Conservation (phyloP, 2,329 filamentous ascomycete species). For the Colletotrichum somersetense region DNA sequence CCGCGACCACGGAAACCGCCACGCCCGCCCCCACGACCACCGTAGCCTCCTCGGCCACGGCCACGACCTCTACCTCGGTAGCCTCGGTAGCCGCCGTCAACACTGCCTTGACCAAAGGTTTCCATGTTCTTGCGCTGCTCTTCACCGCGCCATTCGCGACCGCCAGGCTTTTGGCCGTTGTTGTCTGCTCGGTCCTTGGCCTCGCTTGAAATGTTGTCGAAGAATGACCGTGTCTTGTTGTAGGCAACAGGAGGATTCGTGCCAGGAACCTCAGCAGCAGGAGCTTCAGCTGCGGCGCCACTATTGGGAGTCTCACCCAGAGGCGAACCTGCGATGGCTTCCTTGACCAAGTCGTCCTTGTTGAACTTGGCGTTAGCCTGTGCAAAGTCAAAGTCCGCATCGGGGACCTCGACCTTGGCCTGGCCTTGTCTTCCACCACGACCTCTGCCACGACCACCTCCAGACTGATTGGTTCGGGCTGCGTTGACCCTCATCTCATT, state of each 20-base stretch:
- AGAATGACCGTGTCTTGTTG: constrained; percentile 92
- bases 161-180: constrained; percentile 75
- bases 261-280: constrained; percentile 46
- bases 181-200: constrained; percentile 88
- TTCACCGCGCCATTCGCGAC: constrained; percentile 89
- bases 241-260: constrained; percentile 68
- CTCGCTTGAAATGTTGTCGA: constrained; percentile 98
- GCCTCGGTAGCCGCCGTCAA: constrained; percentile 82
- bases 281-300: constrained; percentile 52
- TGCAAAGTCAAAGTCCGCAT: constrained; percentile 93
- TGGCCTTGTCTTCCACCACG: constrained; percentile 59
- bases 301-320: constrained; percentile 62
- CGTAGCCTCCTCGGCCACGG: constrained; percentile 68
- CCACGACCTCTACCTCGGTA: constrained; percentile 86
- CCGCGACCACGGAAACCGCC: constrained; percentile 51
- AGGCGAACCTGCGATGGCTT: constrained; percentile 86
- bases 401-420: constrained; percentile 87
- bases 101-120: constrained; percentile 96
- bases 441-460: constrained; percentile 60
- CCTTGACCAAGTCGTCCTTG: constrained; percentile 77
- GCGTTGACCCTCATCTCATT: constrained; percentile 81
- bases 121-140: constrained; percentile 97
- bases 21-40: constrained; percentile 53
- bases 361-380: constrained; percentile 63
- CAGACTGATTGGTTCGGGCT: constrained; percentile 48